These are phyloP conservation scores for Aspergillus tubingensis DNA, from an alignment of 2,329 filamentous ascomycete genomes.

Conservation along the genomic window DNA sequence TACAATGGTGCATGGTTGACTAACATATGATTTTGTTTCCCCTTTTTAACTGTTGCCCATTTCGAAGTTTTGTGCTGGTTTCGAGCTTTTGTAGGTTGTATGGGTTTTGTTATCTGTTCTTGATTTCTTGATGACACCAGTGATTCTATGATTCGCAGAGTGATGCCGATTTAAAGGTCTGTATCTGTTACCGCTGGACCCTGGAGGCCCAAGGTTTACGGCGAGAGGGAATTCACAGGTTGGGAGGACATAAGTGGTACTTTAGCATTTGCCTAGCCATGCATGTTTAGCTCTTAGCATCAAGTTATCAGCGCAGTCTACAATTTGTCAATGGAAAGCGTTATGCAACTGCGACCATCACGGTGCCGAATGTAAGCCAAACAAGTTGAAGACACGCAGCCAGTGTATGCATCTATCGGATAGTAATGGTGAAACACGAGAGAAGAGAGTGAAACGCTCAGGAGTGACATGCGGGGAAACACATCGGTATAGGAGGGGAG, in stretches of 20 bases:
- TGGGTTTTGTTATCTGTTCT: constrained; percentile 18
- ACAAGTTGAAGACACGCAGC: background rate
- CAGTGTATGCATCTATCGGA: background rate
- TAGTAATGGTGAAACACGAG: background rate
- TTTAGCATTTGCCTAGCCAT: constrained; percentile 29
- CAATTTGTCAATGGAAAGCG: constrained; percentile 13
- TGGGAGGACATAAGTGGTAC: constrained; percentile 13
- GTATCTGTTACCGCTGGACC: constrained; percentile 18
- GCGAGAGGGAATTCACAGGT: constrained; percentile 2
- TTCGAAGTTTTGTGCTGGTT: constrained; percentile 15
- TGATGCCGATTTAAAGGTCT: constrained; percentile 18
- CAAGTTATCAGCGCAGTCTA: constrained; percentile 11
- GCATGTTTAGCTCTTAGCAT: constrained; percentile 21
- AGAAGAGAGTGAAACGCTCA: background rate
- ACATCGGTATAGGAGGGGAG: background rate
- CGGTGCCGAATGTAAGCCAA: background rate
- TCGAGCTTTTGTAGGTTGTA: constrained; percentile 22
- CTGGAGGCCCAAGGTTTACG: constrained; percentile 3
- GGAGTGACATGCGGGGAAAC: background rate
- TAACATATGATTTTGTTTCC: constrained; percentile 9
- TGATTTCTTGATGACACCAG: constrained; percentile 23
- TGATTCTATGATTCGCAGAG: constrained; percentile 16
- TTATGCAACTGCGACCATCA: background rate
- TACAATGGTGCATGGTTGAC: constrained; percentile 5
- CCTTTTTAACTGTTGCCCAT: constrained; percentile 8